Conservation (phyloP, 805 yeast genomes). For the Wickerhamomyces ciferrii region DNA sequence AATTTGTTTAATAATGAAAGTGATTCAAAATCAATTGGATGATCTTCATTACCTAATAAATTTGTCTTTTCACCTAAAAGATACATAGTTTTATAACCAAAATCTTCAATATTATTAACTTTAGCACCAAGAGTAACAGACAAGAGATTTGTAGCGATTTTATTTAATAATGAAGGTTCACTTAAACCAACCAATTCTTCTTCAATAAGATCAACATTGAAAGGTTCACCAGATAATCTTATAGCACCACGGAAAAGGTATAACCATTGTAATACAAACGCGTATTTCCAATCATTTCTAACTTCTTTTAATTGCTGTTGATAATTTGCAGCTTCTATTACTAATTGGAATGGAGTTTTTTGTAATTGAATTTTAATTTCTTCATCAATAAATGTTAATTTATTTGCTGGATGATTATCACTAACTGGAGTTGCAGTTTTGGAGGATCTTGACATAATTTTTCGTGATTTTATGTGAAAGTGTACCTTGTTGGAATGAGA, state of each 20-base stretch:
- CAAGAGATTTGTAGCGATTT: conserved; percentile 28
- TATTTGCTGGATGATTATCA: conserved; percentile 23
- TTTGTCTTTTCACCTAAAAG: conserved; percentile 18
- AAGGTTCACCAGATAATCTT: conserved; percentile 43
- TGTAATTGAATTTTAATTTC: conserved; percentile 30
- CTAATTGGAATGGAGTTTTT: conserved; percentile 32
- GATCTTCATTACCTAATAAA: conserved; percentile 19
- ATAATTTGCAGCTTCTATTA: conserved; percentile 34
- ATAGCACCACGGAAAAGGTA: conserved; percentile 46
- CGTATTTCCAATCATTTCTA: conserved; percentile 32
- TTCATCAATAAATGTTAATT: conserved; percentile 19
- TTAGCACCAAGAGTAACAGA: conserved; percentile 17
- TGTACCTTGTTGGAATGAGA: too few relatives aligned
- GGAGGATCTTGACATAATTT: conserved; percentile 18
- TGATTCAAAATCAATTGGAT: conserved; percentile 29
- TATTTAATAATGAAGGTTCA: conserved; percentile 36
- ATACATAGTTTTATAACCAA: conserved; percentile 21
- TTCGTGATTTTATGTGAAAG: too few relatives aligned
- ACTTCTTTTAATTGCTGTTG: conserved; percentile 22
- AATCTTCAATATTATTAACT: conserved; percentile 15
- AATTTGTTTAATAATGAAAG: conserved; percentile 42
- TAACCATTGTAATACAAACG: conserved; percentile 49
- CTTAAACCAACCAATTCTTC: conserved; percentile 48
- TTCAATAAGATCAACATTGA: conserved; percentile 55
- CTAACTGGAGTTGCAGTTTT: conserved; percentile 15